Conservation (phyloP, 352 stramenopile genomes). For the Phytophthora cryptogea region DNA sequence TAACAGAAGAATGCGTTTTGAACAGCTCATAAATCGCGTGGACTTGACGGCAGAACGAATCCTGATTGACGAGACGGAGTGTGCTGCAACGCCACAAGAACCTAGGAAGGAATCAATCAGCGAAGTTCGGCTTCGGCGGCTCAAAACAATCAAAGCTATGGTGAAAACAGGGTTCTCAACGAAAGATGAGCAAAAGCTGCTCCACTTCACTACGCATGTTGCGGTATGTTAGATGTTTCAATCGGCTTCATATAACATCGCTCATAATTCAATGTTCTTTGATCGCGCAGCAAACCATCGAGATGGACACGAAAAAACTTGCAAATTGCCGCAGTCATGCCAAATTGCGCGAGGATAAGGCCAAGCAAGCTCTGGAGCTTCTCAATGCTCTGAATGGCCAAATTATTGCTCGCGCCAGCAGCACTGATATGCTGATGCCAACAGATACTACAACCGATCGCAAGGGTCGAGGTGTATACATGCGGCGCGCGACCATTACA, state of each 20-base stretch:
- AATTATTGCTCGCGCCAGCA: constrained; percentile 15
- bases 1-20: constrained; percentile 2
- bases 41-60: constrained; percentile 26
- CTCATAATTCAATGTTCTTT: constrained; percentile 1
- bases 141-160: constrained; percentile 32
- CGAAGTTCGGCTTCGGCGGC: constrained; percentile 48
- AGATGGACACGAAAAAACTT: constrained; percentile 52
- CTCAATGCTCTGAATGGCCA: constrained; percentile 62
- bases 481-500: constrained; percentile 15
- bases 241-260: background rate
- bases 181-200: constrained; percentile 71
- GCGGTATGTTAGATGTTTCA: constrained; percentile 28
- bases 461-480: background rate
- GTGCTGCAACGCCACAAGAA: constrained; percentile 21
- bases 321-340: constrained; percentile 37
- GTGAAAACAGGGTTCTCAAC: constrained; percentile 46
- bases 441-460: background rate
- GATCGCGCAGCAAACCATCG: constrained; percentile 44
- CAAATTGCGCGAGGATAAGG: constrained; percentile 50
- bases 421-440: constrained; percentile 13
- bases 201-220: constrained; percentile 65
- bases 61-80: constrained; percentile 3
- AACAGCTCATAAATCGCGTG: constrained; percentile 58
- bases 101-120: constrained; percentile 28
- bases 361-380: constrained; percentile 55